Base-by-base conservation (phyloP, 352 stramenopile species). In the Thalassiosira hispida region DNA sequence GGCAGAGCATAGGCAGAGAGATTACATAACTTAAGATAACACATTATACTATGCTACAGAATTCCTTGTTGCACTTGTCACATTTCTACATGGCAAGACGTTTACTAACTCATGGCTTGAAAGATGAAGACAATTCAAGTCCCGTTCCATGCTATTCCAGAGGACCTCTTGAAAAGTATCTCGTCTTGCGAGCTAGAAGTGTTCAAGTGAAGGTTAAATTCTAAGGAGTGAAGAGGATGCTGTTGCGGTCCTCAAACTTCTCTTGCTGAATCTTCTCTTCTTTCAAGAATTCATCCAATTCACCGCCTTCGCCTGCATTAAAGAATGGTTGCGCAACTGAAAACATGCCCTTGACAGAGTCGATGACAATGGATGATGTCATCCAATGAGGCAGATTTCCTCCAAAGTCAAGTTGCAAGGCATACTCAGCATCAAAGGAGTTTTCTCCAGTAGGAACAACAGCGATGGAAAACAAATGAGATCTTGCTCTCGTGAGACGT, bases 351-450 rank as follows among this genome's bases (percentile, higher is more conserved):
- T 78, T 86, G 12, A 83, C 73, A 6, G 68, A 81, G 22, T 83
- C 68, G 59, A 83, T 62, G 16, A 86, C 77, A 6, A 86, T 22
- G 11, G 79, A 68, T 31, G 73, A 65, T 16, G 79, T 83, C 67
- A 86, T 67, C 61, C 77, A 86, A 49, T 77, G 65, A 29, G 79
- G 79, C 23, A 86, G 25, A 51, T 55, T 83, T 44, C 79, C 79
- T 42, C 79, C 79, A 69, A 84, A 77, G 38, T 86, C 79, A 59
- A 86, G 49, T 62, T 86, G 79, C 31, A 83, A 65, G 53, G 63
- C 68, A 31, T 86, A 86, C 53, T 86, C 79, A 14, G 65, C 68
- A 66, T 86, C 79, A 61, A 84, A 86, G 16, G 73, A 73, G 31
- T 81, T 65, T 14, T 72, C 57, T 14, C 78, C 78, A 27, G 78